Evolutionary conservation across 2,329 filamentous ascomycete species (phyloP).

Genomic region (Sporothrix mexicana): DNA sequence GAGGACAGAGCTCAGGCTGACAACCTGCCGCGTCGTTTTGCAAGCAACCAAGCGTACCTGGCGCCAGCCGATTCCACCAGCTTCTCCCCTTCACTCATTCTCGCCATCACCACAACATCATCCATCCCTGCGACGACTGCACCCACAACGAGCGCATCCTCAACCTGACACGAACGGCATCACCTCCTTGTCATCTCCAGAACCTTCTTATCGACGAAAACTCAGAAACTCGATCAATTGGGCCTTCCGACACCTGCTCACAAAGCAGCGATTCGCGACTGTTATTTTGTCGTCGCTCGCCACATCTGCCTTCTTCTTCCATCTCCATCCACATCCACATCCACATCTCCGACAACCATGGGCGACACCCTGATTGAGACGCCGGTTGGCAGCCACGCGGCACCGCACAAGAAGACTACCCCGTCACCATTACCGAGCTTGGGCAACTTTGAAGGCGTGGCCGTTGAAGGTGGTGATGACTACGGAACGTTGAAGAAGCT

Average conservation of each 20-base stretch:
- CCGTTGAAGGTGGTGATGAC: slow-evolving; percentile 83
- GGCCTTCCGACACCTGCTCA: background rate
- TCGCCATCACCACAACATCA: slow-evolving; percentile 26
- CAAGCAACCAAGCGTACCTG: slow-evolving; percentile 17
- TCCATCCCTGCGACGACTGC: background rate
- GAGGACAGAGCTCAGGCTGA: slow-evolving; percentile 30
- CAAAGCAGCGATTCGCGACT: background rate
- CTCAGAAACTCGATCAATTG: background rate
- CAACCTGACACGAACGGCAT: background rate
- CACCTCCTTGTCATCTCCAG: too few species aligned
- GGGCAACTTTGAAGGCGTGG: slow-evolving; percentile 84
- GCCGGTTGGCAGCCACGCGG: slow-evolving; percentile 69
- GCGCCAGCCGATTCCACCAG: slow-evolving; percentile 29
- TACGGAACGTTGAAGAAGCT: slow-evolving; percentile 96
- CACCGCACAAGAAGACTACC: slow-evolving; percentile 80
- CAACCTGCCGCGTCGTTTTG: slow-evolving; percentile 34
- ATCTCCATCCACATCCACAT: background rate
- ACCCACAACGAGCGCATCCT: slow-evolving; percentile 10
- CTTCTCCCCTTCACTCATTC: slow-evolving; percentile 28
- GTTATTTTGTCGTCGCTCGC: background rate
- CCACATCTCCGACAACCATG: slow-evolving; percentile 58
- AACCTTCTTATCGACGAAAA: background rate
- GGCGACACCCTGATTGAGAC: slow-evolving; percentile 86
- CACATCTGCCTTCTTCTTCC: background rate
- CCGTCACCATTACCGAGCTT: slow-evolving; percentile 85